phyloP scores from a whole-genome alignment of 2,329 filamentous ascomycete genomes.

The Microdochium trichocladiopsis region DNA sequence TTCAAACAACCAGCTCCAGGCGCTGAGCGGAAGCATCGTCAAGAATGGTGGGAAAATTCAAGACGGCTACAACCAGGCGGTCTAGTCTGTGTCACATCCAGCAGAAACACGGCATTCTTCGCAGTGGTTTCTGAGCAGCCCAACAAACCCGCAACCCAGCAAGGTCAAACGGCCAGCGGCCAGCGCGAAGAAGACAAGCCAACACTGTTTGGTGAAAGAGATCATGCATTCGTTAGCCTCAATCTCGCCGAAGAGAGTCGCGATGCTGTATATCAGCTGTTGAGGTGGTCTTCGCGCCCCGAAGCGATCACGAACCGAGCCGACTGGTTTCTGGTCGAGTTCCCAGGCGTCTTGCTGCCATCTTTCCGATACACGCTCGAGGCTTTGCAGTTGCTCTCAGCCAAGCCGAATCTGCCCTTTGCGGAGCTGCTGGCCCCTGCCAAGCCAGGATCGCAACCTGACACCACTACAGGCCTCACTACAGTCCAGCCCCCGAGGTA shows the following conservation, averaged over 20 bases:
- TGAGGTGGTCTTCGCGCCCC: slow-evolving; percentile 18
- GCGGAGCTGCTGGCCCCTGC: slow-evolving; percentile 33
- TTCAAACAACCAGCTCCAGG: slow-evolving; percentile 35
- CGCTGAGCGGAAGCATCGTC: slow-evolving; percentile 19
- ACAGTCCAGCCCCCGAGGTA: slow-evolving; percentile 42
- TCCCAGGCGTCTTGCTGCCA: slow-evolving; percentile 51
- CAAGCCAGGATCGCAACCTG: slow-evolving; percentile 1
- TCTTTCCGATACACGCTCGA: slow-evolving; percentile 50
- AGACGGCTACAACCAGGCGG: slow-evolving; percentile 41
- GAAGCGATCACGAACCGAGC: not conserved
- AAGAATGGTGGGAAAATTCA: slow-evolving; percentile 42
- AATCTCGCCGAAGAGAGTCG: slow-evolving; percentile 15
- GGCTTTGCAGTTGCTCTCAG: slow-evolving; percentile 46
- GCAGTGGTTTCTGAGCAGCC: slow-evolving; percentile 26
- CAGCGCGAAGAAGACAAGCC: not conserved
- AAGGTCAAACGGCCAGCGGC: not conserved
- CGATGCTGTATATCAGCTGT: slow-evolving; percentile 12
- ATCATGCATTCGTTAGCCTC: slow-evolving; percentile 21
- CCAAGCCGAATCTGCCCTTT: slow-evolving; percentile 37
- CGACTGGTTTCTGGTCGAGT: slow-evolving; percentile 43
- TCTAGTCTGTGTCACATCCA: slow-evolving; percentile 40
- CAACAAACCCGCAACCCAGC: slow-evolving; percentile 5
- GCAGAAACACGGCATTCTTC: slow-evolving; percentile 29
- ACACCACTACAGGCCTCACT: slow-evolving; percentile 4
- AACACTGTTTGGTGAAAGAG: slow-evolving; percentile 23